These are phyloP conservation scores for Aspergillus baeticus DNA, from an alignment of 495 filamentous ascomycete genomes.

Conservation along the genomic window DNA sequence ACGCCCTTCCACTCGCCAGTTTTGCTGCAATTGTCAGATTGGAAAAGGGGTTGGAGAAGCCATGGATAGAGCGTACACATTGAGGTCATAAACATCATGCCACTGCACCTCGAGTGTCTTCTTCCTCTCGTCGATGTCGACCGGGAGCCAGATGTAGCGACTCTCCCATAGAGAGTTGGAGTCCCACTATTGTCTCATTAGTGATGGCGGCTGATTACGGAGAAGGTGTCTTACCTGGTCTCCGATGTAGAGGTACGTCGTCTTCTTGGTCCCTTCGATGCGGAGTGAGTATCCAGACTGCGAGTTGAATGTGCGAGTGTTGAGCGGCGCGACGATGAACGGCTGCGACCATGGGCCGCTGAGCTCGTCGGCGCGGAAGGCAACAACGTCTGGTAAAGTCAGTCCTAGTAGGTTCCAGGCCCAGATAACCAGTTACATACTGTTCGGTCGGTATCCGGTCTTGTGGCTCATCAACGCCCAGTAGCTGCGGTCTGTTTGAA, in stretches of 20 bases:
- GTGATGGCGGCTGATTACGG: background rate
- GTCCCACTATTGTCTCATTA: slow-evolving; percentile 55
- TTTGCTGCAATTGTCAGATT: slow-evolving; percentile 25
- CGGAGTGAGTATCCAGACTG: slow-evolving; percentile 49
- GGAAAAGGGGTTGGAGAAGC: no score
- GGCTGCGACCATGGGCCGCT: slow-evolving; percentile 53
- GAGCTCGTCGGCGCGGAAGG: slow-evolving; percentile 32
- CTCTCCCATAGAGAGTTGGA: slow-evolving; percentile 50
- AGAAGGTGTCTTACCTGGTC: slow-evolving; percentile 14
- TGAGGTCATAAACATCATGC: slow-evolving; percentile 28
- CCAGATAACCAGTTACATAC: slow-evolving; percentile 8
- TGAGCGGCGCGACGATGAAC: slow-evolving; percentile 44
- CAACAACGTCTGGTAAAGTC: slow-evolving; percentile 21
- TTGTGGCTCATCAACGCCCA: slow-evolving; percentile 31
- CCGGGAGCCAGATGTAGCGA: slow-evolving; percentile 53
- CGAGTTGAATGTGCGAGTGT: slow-evolving; percentile 51
- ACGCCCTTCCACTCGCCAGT: slow-evolving; percentile 43
- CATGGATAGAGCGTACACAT: no score
- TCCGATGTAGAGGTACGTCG: slow-evolving; percentile 51
- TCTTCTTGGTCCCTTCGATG: slow-evolving; percentile 44
- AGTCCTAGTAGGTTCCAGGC: no score
- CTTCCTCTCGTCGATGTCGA: slow-evolving; percentile 33
- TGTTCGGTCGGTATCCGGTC: slow-evolving; percentile 28
- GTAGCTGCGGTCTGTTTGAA: slow-evolving; percentile 27
- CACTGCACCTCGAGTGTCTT: slow-evolving; percentile 23